Evolutionary conservation across 805 yeast species (phyloP).

Genomic region (Osmozyma mogii): DNA sequence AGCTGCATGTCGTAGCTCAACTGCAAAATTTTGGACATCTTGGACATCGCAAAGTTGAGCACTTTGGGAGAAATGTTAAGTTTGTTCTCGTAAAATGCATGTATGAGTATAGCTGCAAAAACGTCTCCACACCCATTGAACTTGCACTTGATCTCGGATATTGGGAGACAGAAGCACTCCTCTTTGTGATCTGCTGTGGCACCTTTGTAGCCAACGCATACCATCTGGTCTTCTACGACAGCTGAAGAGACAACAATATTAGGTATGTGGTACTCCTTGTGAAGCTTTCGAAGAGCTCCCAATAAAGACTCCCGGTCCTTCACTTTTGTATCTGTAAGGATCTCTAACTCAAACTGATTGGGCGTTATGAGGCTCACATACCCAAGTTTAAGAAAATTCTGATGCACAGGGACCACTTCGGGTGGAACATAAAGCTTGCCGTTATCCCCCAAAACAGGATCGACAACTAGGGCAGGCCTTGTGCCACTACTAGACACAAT

Average conservation of each 20-base stretch:
- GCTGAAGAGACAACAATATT: constrained; percentile 57
- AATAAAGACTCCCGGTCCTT: constrained; percentile 28
- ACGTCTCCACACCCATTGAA: constrained; percentile 75
- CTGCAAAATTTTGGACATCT: too few species aligned
- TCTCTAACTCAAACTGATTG: constrained; percentile 81
- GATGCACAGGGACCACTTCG: constrained; percentile 45
- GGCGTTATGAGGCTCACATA: constrained; percentile 68
- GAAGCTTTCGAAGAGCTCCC: constrained; percentile 35
- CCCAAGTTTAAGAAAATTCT: constrained; percentile 43
- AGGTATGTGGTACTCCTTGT: constrained; percentile 36
- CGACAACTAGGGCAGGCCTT: constrained; percentile 57
- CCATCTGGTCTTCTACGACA: constrained; percentile 26
- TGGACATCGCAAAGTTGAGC: too few species aligned
- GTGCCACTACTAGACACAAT: constrained; percentile 17
- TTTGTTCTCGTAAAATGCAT: constrained; percentile 30
- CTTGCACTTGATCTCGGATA: constrained; percentile 45
- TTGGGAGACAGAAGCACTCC: constrained; percentile 27
- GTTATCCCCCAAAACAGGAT: constrained; percentile 91
- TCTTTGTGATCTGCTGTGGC: constrained; percentile 2
- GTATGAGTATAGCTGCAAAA: constrained; percentile 54
- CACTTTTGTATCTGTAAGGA: constrained; percentile 47
- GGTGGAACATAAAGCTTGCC: constrained; percentile 71
- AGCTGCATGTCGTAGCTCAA: too few species aligned
- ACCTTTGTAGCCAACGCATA: constrained; percentile 31
- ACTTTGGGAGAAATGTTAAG: constrained; percentile 17